phyloP scores from a whole-genome alignment of 225 moss, liverwort and hornwort genomes.

The Sphagnum contortum region DNA sequence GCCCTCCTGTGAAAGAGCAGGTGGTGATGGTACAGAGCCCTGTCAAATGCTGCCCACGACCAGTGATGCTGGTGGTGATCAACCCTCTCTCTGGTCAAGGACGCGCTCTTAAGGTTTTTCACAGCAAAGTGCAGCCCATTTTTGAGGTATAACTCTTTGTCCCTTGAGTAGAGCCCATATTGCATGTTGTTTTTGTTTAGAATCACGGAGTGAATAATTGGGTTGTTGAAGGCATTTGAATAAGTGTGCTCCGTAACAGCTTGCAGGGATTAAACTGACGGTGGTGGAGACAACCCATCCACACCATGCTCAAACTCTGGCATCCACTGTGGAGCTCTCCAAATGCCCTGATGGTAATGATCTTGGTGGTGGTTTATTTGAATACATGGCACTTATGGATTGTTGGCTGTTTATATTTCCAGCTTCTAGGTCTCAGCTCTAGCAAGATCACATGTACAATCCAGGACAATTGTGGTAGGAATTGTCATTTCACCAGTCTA shows the following conservation, averaged over 20 bases:
- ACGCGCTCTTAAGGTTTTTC: slow-evolving; percentile 48
- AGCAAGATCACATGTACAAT: no score
- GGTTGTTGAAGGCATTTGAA: no score
- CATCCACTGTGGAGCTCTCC: slow-evolving; percentile 46
- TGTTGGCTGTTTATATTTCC: no score
- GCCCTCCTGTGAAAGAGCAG: slow-evolving; percentile 16
- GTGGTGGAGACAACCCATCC: slow-evolving; percentile 59
- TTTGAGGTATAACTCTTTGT: slow-evolving; percentile 25
- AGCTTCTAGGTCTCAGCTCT: no score
- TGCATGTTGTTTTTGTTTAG: no score
- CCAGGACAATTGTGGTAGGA: no score
- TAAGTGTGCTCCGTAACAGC: slow-evolving; percentile 17
- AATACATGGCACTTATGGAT: no score
- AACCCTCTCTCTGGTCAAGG: slow-evolving; percentile 64
- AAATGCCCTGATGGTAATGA: slow-evolving; percentile 41
- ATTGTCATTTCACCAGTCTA: no score
- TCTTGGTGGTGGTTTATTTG: no score
- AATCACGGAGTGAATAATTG: no score
- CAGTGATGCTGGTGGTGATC: slow-evolving; percentile 50
- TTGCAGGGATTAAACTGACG: slow-evolving; percentile 52
- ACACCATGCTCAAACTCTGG: slow-evolving; percentile 58
- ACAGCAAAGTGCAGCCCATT: slow-evolving; percentile 56
- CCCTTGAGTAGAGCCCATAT: no score
- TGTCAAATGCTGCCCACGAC: slow-evolving; percentile 38
- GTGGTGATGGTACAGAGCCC: slow-evolving; percentile 14